Percentiles rank a stretch among this genome's conserved stretches.
phyloP scores from a whole-genome alignment of 2,329 filamentous ascomycete genomes.

The Penicillium sp. region DNA sequence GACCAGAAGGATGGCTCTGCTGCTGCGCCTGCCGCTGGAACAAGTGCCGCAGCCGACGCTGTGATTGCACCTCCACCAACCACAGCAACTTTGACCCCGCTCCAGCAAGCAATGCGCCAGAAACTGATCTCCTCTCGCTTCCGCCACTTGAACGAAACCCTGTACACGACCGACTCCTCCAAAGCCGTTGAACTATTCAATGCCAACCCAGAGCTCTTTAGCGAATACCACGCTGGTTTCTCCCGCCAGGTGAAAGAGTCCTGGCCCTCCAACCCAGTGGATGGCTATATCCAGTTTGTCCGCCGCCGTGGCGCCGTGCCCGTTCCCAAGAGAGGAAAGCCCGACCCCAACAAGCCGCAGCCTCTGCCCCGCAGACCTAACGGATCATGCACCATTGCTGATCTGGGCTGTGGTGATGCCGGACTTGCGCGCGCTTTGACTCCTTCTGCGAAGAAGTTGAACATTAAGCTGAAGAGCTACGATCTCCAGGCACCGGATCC shows the following conservation, averaged over 20 bases:
- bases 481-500: conserved; percentile 78
- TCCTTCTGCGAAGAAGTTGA: conserved; percentile 62
- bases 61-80: conserved; percentile 44
- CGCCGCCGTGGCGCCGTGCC: conserved; percentile 62
- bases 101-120: conserved; percentile 90
- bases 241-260: conserved; percentile 84
- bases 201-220: conserved; percentile 86
- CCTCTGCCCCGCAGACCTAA: conserved; percentile 69
- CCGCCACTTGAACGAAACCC: conserved; percentile 92
- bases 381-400: conserved; percentile 76
- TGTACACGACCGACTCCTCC: conserved; percentile 87
- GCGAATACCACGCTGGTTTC: conserved; percentile 95
- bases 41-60: conserved; percentile 1
- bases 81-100: conserved; percentile 73
- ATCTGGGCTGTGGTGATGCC: conserved; percentile 92
- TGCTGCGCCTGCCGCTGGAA: not conserved
- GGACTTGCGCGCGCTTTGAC: conserved; percentile 69
- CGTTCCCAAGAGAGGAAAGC: conserved; percentile 42
- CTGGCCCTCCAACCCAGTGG: conserved; percentile 96
- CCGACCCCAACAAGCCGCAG: conserved; percentile 25
- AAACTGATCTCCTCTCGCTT: conserved; percentile 95
- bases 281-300: conserved; percentile 76
- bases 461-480: conserved; percentile 76
- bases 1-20: conserved; percentile 25
- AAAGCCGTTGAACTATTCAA: conserved; percentile 83